phyloP scores from a whole-genome alignment of 345 rosid species.

The Euclidium syriacum region DNA sequence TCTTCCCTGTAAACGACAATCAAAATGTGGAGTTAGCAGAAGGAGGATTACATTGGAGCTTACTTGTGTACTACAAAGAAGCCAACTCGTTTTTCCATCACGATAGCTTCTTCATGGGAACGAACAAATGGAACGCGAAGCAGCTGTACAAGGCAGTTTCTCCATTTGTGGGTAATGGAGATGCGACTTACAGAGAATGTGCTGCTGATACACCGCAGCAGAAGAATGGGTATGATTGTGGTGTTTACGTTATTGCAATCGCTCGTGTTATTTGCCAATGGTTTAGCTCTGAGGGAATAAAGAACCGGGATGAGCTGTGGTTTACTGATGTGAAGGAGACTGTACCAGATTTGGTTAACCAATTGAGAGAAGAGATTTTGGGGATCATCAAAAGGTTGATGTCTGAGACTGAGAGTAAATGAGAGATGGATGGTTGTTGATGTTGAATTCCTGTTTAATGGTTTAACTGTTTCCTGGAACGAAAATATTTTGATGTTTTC shows the following conservation, averaged over 20 bases:
- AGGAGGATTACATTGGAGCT: slow-evolving; percentile 89
- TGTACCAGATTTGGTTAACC: slow-evolving; percentile 45
- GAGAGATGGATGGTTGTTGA: slow-evolving; percentile 7
- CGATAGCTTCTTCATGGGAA: slow-evolving; percentile 48
- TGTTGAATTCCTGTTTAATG: background rate
- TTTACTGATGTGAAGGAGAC: slow-evolving; percentile 50
- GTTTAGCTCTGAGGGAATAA: slow-evolving; percentile 31
- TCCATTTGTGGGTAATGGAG: slow-evolving; percentile 32
- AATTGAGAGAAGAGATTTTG: slow-evolving; percentile 52
- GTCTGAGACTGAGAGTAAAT: slow-evolving; percentile 24
- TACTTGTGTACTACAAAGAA: slow-evolving; percentile 51
- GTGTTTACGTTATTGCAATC: slow-evolving; percentile 53
- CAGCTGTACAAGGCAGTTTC: slow-evolving; percentile 42
- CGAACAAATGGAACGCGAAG: slow-evolving; percentile 38
- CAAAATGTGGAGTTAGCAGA: slow-evolving; percentile 53
- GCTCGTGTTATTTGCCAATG: slow-evolving; percentile 55
- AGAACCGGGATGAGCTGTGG: slow-evolving; percentile 45
- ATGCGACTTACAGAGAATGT: slow-evolving; percentile 39
- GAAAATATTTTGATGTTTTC: background rate
- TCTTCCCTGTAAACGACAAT: slow-evolving; percentile 75
- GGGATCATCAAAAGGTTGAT: slow-evolving; percentile 47
- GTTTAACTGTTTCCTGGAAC: background rate
- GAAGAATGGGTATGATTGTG: slow-evolving; percentile 68
- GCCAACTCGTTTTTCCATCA: slow-evolving; percentile 68
- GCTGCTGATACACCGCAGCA: slow-evolving; percentile 55